A percentile compares a stretch with the other conserved stretches of the same genome.
Evolutionary conservation across 2,329 filamentous ascomycete genomes (phyloP).

Genomic region (Talaromyces marneffei): DNA sequence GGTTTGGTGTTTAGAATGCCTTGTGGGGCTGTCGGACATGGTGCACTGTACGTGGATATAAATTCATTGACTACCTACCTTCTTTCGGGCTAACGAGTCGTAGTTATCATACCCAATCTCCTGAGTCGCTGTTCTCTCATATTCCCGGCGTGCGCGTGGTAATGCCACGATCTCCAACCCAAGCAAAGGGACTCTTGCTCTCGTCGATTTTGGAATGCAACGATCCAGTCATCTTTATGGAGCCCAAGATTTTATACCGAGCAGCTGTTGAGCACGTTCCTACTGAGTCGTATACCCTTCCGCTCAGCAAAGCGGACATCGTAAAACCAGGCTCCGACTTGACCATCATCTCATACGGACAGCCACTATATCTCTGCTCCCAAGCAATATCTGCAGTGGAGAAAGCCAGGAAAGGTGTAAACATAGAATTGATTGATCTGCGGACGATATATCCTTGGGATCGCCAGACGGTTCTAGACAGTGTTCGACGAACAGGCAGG

Average conservation of each 20-base stretch:
- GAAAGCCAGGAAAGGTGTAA: conserved; percentile 64
- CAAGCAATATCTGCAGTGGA: conserved; percentile 70
- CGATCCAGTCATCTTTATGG: conserved; percentile 88
- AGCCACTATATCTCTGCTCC: conserved; percentile 78
- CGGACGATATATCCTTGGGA: conserved; percentile 92
- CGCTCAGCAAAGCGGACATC: conserved; percentile 78
- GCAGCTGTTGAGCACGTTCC: conserved; percentile 90
- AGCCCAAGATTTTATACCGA: conserved; percentile 88
- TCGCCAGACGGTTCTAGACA: conserved; percentile 69
- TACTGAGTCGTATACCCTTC: conserved; percentile 70
- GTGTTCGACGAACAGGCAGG: conserved; percentile 79
- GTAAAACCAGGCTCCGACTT: conserved; percentile 73
- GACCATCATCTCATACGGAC: conserved; percentile 82
- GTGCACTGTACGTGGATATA: conserved; percentile 54
- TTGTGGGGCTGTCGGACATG: conserved; percentile 81
- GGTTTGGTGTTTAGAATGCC: conserved; percentile 87
- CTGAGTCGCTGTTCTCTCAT: conserved; percentile 82
- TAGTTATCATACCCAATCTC: conserved; percentile 77
- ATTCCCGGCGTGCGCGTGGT: conserved; percentile 80
- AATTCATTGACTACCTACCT: not conserved
- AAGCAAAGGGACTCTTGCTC: conserved; percentile 82
- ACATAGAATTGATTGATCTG: conserved; percentile 79
- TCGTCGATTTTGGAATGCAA: conserved; percentile 67
- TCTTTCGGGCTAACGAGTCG: not conserved
- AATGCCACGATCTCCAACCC: conserved; percentile 75